Percentiles rank a stretch among this genome's conserved stretches.
Evolutionary conservation across 495 filamentous ascomycete species (phyloP).

Genomic region (Peziza echinospora): DNA sequence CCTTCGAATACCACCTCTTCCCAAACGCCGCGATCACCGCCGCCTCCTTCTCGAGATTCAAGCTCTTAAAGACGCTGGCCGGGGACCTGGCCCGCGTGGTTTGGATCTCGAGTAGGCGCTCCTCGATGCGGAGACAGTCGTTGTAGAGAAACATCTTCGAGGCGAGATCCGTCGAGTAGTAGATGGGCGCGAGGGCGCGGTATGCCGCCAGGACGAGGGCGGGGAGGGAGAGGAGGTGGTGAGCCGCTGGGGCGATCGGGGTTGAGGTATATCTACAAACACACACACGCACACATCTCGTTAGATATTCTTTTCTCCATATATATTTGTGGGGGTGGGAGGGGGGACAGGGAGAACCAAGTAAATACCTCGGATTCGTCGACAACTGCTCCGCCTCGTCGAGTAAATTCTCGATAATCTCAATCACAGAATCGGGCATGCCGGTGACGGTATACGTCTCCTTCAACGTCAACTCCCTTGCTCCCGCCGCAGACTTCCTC

Average conservation of each 20-base stretch:
- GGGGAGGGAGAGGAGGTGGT: slow-evolving; percentile 58
- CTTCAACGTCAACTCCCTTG: slow-evolving; percentile 50
- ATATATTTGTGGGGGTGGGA: too few species aligned
- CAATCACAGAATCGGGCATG: slow-evolving; percentile 54
- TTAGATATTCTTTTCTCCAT: too few species aligned
- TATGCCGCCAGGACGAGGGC: slow-evolving; percentile 76
- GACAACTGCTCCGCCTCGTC: slow-evolving; percentile 4
- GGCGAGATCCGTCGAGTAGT: slow-evolving; percentile 36
- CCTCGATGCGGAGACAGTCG: slow-evolving; percentile 58
- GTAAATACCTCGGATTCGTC: slow-evolving; percentile 18
- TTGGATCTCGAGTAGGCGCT: slow-evolving; percentile 22
- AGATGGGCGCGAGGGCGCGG: slow-evolving; percentile 60
- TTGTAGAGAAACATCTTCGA: slow-evolving; percentile 60
- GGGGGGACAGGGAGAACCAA: too few species aligned
- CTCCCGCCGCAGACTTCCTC: slow-evolving; percentile 1
- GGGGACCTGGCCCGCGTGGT: slow-evolving; percentile 20
- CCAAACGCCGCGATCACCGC: slow-evolving; percentile 54
- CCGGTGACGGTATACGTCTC: slow-evolving; percentile 77
- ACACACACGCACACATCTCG: too few species aligned
- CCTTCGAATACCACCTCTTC: slow-evolving; percentile 62
- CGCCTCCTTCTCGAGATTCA: slow-evolving; percentile 40
- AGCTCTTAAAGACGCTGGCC: slow-evolving; percentile 20
- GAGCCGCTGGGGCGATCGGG: slow-evolving; percentile 45
- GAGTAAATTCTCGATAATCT: slow-evolving; percentile 45
- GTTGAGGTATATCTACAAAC: slow-evolving; percentile 22